Conservation (phyloP, 176 grass and related monocot species). For the Chloris gayana region DNA sequence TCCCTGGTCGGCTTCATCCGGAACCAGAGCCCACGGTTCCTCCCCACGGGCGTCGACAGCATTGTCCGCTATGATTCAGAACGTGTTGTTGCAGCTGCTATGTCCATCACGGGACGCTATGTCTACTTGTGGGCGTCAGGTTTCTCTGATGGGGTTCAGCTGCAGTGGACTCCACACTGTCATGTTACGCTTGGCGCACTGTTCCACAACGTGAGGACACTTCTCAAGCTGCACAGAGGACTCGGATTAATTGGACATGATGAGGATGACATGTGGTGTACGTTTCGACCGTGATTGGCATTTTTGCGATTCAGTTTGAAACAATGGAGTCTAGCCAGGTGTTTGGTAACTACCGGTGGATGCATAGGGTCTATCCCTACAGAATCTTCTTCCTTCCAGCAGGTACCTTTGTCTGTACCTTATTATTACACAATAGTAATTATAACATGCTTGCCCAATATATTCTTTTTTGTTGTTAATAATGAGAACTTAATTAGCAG, state of each 20-base stretch:
- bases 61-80: background rate
- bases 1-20: background rate
- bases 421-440: background rate
- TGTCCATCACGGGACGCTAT: background rate
- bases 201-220: background rate
- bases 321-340: background rate
- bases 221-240: background rate
- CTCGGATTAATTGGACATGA: background rate
- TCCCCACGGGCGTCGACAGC: background rate
- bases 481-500: background rate
- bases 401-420: background rate
- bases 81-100: background rate
- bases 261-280: slow-evolving; percentile 1
- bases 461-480: background rate
- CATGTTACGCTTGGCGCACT: background rate
- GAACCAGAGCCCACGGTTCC: background rate
- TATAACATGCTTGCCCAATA: background rate
- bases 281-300: background rate
- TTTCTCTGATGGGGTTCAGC: background rate
- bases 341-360: background rate
- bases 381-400: slow-evolving; percentile 9
- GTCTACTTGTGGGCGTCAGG: background rate
- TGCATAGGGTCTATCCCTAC: background rate
- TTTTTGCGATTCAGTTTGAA: background rate
- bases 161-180: background rate